Percentiles rank a stretch among this genome's conserved stretches.
Evolutionary conservation across 352 stramenopile genomes (phyloP).

Genomic region (Phytophthora foliorum): DNA sequence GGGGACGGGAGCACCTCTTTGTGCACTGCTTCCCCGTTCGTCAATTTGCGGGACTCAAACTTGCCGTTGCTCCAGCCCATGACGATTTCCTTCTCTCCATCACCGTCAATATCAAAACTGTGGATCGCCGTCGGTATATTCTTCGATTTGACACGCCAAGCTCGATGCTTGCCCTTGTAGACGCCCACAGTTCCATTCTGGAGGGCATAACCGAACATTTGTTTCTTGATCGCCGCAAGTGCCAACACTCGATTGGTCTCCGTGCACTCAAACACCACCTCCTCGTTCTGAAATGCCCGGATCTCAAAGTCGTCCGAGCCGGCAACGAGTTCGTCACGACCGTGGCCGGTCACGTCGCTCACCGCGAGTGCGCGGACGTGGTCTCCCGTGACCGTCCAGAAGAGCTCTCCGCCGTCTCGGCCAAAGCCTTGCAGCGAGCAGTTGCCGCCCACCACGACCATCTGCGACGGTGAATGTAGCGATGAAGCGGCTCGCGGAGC

Average conservation of each 20-base stretch:
- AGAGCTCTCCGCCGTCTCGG: conserved; percentile 81
- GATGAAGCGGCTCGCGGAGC: conserved; percentile 38
- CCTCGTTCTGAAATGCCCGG: conserved; percentile 90
- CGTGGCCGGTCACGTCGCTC: conserved; percentile 76
- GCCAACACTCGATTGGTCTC: conserved; percentile 86
- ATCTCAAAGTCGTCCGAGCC: conserved; percentile 94
- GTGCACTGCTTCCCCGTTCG: conserved; percentile 89
- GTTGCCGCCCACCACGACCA: conserved; percentile 94
- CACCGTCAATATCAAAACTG: conserved; percentile 92
- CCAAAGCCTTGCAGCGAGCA: conserved; percentile 93
- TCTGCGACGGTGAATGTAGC: conserved; percentile 46
- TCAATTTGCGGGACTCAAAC: conserved; percentile 74
- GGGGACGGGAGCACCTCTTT: conserved; percentile 78
- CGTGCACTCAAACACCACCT: conserved; percentile 90
- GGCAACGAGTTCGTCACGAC: conserved; percentile 84
- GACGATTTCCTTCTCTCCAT: conserved; percentile 90
- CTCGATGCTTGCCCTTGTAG: conserved; percentile 87
- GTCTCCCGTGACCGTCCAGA: conserved; percentile 94
- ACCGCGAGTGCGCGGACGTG: conserved; percentile 88
- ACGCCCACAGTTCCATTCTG: conserved; percentile 95
- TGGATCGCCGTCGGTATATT: conserved; percentile 83
- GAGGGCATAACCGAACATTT: conserved; percentile 89
- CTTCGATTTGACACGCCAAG: conserved; percentile 95
- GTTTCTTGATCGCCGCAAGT: conserved; percentile 77
- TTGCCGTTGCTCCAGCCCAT: conserved; percentile 94